A percentile compares a stretch with the other conserved stretches of the same genome.
phyloP scores from a whole-genome alignment of 495 filamentous ascomycete species.

The Rusavskia elegans region DNA sequence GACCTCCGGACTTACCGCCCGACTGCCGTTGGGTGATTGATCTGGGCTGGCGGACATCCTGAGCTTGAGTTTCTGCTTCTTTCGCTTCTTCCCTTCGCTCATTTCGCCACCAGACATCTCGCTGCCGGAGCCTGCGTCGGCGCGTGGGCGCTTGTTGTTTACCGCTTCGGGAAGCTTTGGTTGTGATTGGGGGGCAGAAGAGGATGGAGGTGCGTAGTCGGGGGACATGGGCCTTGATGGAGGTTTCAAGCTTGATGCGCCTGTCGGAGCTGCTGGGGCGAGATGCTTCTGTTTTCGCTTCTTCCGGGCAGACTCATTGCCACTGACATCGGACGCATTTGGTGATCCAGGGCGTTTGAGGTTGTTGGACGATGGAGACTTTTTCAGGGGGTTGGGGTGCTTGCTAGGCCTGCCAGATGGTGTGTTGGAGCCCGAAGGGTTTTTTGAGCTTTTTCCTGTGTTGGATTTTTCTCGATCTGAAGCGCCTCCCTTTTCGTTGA shows the following conservation, averaged over 20 bases:
- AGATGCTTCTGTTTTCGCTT: slow-evolving; percentile 60
- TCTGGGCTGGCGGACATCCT: slow-evolving; percentile 34
- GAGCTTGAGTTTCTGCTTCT: slow-evolving; percentile 51
- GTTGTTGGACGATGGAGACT: slow-evolving; percentile 32
- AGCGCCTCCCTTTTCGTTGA: slow-evolving; percentile 33
- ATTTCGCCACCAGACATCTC: slow-evolving; percentile 53
- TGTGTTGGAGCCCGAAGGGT: slow-evolving; percentile 45
- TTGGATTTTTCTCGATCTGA: slow-evolving; percentile 16
- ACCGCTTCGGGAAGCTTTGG: not conserved
- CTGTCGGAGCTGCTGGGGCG: slow-evolving; percentile 16
- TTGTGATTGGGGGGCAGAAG: slow-evolving; percentile 9
- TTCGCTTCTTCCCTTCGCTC: slow-evolving; percentile 40
- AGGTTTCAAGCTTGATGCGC: slow-evolving; percentile 37
- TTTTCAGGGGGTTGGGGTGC: slow-evolving; percentile 36
- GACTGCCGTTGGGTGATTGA: slow-evolving; percentile 36
- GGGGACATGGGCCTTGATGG: slow-evolving; percentile 39
- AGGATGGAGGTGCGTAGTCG: slow-evolving; percentile 10
- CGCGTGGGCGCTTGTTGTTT: slow-evolving; percentile 30
- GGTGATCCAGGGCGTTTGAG: slow-evolving; percentile 82
- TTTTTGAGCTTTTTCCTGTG: slow-evolving; percentile 18
- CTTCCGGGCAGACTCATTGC: slow-evolving; percentile 75
- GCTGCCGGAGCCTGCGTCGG: slow-evolving; percentile 49
- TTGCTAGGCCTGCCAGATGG: slow-evolving; percentile 46
- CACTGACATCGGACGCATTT: slow-evolving; percentile 65
- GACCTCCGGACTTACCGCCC: slow-evolving; percentile 33